Base-by-base conservation (phyloP, 2,329 filamentous ascomycete species). In the Cercospora brassicicola region DNA sequence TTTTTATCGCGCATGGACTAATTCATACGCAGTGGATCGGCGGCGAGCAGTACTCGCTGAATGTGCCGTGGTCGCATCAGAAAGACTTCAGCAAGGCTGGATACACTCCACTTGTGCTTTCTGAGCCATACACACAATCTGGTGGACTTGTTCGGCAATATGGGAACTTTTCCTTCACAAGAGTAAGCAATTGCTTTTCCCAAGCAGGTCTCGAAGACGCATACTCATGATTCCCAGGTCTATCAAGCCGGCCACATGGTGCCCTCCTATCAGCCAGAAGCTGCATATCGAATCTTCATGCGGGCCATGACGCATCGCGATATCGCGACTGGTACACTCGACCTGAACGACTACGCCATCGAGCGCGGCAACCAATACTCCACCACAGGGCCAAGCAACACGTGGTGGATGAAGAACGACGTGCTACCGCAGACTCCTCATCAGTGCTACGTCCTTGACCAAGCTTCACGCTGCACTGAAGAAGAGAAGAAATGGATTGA, bases 21-120 rank as follows among this genome's bases (percentile, higher is more conserved):
- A 48, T 4, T 3, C 7, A 9, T 51, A 13, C 26, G 2, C 48
- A 64, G 79, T 88, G 86, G 87, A 78, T 86, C 23, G 86, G 86
- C 8, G 86, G 85, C 56, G 85, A 88, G 72, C 76, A 79, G 5
- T 82, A 83, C 7, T 84, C 83, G 64, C 77, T 87, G 4, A 80
- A 80, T 1, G 80, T 87, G 42, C 78, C 83, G 8, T 84, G 85
- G 74, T 76, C 79, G 5, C 74, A 79, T 28, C 77, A 81, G 48
- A 45, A 76, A 5, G 73, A 79, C 4, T 88, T 88, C 78, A 77
- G 76, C 10, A 71, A 77, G 11, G 84, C 85, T 1, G 85, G 86
- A 2, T 87, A 87, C 72, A 72, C 76, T 2, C 74, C 76, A 13
- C 69, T 77, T 15, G 71, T 75, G 20, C 65, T 74, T 10, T 78